phyloP scores from a whole-genome alignment of 1,284 basidiomycete species.

The Phellopilus nigrolimitatus region DNA sequence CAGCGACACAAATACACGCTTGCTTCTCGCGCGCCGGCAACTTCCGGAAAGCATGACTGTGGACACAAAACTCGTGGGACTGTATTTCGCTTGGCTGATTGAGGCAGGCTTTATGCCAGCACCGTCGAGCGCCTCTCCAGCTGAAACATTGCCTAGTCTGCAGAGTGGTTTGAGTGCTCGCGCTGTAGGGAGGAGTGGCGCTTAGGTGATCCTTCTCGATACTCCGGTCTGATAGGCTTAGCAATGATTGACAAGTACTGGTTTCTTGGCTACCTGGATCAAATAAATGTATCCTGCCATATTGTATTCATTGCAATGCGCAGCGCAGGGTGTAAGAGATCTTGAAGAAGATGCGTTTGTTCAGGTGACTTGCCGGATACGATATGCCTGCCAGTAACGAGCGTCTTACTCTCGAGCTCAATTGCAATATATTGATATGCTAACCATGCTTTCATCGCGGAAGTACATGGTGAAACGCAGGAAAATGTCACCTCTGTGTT shows the following conservation, averaged over 20 bases:
- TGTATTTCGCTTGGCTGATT: constrained; percentile 94
- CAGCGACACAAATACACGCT: constrained; percentile 80
- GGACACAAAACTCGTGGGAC: constrained; percentile 71
- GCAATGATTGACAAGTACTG: neutral
- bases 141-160: constrained; percentile 44
- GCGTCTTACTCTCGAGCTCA: too few species aligned
- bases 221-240: too few species aligned
- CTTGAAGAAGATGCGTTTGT: too few species aligned
- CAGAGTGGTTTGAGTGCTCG: constrained; percentile 29
- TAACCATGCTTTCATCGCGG: too few species aligned
- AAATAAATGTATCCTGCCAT: neutral
- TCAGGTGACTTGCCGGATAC: neutral
- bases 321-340: neutral
- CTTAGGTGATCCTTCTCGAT: too few species aligned
- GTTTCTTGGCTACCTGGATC: too few species aligned
- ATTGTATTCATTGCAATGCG: neutral
- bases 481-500: too few species aligned
- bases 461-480: too few species aligned
- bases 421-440: too few species aligned
- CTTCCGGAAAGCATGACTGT: constrained; percentile 60
- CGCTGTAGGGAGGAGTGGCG: constrained; percentile 47
- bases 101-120: constrained; percentile 79
- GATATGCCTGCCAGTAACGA: too few species aligned
- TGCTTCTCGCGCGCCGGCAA: constrained; percentile 51
- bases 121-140: constrained; percentile 40